phyloP scores from a whole-genome alignment of 331 rosid species.

The Cucumis variabilis region DNA sequence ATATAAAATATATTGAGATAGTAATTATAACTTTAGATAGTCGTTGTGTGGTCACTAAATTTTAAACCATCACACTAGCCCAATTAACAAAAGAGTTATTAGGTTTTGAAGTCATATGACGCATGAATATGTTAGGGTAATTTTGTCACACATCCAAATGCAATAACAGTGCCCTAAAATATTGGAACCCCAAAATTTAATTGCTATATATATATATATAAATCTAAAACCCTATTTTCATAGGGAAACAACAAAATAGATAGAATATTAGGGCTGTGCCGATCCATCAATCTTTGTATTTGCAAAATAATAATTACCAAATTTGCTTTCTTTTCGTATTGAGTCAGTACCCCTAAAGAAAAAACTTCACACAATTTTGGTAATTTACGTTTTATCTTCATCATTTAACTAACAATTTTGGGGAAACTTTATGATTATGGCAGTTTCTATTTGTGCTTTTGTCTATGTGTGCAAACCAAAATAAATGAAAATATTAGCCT shows the following conservation, averaged over 20 bases:
- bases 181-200: not conserved
- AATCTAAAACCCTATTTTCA: not conserved
- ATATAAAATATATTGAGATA: too few species aligned
- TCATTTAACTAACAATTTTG: not conserved
- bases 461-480: not conserved
- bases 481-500: not conserved
- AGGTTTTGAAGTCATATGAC: not conserved
- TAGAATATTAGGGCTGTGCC: not conserved
- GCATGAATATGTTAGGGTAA: not conserved
- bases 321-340: not conserved
- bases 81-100: too few species aligned
- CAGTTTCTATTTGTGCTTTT: slow-evolving; percentile 20
- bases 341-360: not conserved
- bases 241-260: not conserved
- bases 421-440: not conserved
- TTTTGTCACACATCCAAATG: slow-evolving; percentile 5
- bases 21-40: too few species aligned
- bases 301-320: not conserved
- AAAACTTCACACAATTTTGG: not conserved
- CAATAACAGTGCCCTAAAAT: slow-evolving; percentile 9
- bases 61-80: not conserved
- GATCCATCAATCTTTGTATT: not conserved
- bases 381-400: not conserved
- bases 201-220: not conserved
- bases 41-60: too few species aligned